These are phyloP conservation scores for Metschnikowia bowlesiae DNA, from an alignment of 805 yeast genomes.

Conservation along the genomic window DNA sequence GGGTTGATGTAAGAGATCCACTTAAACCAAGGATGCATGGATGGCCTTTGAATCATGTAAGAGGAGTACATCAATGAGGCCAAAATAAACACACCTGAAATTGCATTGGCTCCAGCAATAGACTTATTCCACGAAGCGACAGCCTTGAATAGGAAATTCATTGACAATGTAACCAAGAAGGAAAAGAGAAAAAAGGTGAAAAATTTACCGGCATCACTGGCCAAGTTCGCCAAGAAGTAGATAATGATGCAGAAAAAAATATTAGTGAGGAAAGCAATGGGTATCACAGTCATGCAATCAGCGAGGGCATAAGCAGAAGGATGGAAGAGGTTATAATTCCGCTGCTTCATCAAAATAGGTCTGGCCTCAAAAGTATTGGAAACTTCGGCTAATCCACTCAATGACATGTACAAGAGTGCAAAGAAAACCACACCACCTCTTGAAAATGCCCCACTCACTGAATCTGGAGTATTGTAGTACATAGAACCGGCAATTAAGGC, in stretches of 20 bases:
- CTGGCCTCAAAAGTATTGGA: conserved; percentile 22
- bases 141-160: conserved; percentile 50
- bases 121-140: conserved; percentile 50
- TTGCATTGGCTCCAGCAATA: conserved; percentile 53
- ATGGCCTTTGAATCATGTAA: conserved; percentile 28
- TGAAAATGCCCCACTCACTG: conserved; percentile 55
- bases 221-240: conserved; percentile 55
- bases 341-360: conserved; percentile 28
- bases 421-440: conserved; percentile 64
- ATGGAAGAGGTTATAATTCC: conserved; percentile 26
- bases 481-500: conserved; percentile 63
- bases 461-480: conserved; percentile 47
- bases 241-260: conserved; percentile 44
- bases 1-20: conserved; percentile 39
- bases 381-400: conserved; percentile 47
- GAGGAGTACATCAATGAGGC: conserved; percentile 29
- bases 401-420: conserved; percentile 48
- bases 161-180: conserved; percentile 46
- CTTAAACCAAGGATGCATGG: conserved; percentile 33
- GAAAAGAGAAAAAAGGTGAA: conserved; percentile 48
- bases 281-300: conserved; percentile 19
- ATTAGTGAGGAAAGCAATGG: conserved; percentile 39
- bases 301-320: conserved; percentile 28
- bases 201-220: conserved; percentile 51
- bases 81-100: conserved; percentile 45